Evolutionary conservation across 495 filamentous ascomycete genomes (phyloP).

Genomic region (Sordaria brevicollis): DNA sequence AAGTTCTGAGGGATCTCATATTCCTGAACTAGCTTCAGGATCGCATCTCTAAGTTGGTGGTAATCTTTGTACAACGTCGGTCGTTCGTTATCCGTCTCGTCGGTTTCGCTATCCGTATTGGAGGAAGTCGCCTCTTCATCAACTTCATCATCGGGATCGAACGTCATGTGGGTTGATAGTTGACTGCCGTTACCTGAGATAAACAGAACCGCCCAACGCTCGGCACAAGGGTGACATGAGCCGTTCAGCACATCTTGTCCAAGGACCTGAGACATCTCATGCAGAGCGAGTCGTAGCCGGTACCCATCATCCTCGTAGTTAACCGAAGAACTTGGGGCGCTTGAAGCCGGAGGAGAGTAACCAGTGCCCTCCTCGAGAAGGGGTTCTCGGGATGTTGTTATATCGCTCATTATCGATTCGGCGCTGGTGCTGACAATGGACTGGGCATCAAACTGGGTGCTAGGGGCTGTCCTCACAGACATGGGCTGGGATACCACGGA

Average conservation of each 20-base stretch:
- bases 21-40: conserved; percentile 71
- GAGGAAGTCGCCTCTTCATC: conserved; percentile 55
- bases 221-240: conserved; percentile 60
- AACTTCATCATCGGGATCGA: conserved; percentile 54
- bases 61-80: conserved; percentile 72
- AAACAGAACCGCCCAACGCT: conserved; percentile 66
- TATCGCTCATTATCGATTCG: conserved; percentile 59
- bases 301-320: conserved; percentile 47
- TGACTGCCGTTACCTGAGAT: conserved; percentile 59
- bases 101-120: conserved; percentile 46
- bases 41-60: conserved; percentile 70
- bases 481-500: conserved; percentile 42
- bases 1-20: conserved; percentile 60
- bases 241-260: conserved; percentile 51
- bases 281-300: conserved; percentile 46
- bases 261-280: conserved; percentile 54
- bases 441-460: conserved; percentile 38
- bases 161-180: conserved; percentile 61
- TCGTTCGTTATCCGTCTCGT: conserved; percentile 52
- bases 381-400: conserved; percentile 53
- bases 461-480: conserved; percentile 30
- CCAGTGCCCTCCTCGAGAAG: conserved; percentile 44
- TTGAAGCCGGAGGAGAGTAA: conserved; percentile 31
- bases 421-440: conserved; percentile 58
- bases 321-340: conserved; percentile 15